Conservation (phyloP, 148 eudicot species). For the Rhododendron ferrugineum region DNA sequence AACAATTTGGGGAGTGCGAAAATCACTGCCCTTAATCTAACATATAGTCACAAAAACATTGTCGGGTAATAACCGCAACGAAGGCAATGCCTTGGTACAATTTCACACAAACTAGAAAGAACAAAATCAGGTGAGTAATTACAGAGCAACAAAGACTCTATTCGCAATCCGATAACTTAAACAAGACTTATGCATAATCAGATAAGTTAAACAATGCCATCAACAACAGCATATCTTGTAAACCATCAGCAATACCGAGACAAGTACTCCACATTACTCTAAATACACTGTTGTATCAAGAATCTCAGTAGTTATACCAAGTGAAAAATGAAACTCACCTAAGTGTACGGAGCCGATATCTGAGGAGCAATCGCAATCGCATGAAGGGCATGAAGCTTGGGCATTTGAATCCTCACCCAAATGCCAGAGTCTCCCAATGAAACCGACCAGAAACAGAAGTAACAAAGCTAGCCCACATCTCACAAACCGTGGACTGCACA, state of each 20-base stretch:
- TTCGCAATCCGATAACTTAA: not conserved
- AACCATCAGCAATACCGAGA: not conserved
- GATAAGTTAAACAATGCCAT: not conserved
- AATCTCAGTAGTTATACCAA: not conserved
- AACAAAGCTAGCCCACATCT: not conserved
- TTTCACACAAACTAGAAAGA: not conserved
- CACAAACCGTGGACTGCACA: not conserved
- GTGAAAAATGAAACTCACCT: not conserved
- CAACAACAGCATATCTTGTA: not conserved
- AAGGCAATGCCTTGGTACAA: not conserved
- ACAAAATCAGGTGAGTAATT: not conserved
- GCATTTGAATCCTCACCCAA: not conserved
- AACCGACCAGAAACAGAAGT: not conserved
- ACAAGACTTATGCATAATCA: not conserved
- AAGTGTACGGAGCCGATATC: not conserved
- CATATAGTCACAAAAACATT: not conserved
- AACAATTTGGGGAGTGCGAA: too few species aligned
- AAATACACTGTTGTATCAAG: not conserved
- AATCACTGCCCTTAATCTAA: not conserved
- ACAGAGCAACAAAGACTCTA: not conserved
- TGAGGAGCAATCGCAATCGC: not conserved
- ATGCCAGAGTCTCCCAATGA: not conserved
- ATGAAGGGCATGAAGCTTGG: not conserved
- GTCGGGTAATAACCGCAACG: not conserved
- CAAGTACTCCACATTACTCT: not conserved